Base-by-base conservation (phyloP, 2,329 filamentous ascomycete species). In the Sodiomyces alkalinus region DNA sequence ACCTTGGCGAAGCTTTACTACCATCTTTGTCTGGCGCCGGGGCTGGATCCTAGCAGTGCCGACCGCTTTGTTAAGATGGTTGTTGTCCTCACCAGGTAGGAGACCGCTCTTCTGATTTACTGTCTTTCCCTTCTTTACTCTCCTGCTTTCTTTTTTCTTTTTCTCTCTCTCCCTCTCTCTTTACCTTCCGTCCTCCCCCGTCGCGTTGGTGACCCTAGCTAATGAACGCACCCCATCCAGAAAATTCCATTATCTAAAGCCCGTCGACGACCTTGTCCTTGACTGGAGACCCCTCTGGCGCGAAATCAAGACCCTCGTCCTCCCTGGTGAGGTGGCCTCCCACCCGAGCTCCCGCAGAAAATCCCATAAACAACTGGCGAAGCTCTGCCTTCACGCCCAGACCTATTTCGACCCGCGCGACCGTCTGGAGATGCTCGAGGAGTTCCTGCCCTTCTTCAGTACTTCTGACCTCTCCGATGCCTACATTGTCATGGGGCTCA, bases 51-150 rank as follows among this genome's bases (percentile, higher is more conserved):
- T 28, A 67, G 66, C 33, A 74, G 86, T 7, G 70, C 83, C 4
- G 92, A 98, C 55, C 73, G 87, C 34, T 98, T 98, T 50, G 71
- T 87, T 25, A 90, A 82, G 61, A 96, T 96, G 86, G 87, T 96
- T 46, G 80, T 94, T 53, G 75, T 82, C 8, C 58, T 98, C 41
- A 92, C 86, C n/a, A 92, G 90, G 85, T 90, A 58, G 53, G 75
- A n/a, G n/a, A n/a, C n/a, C n/a, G n/a, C n/a, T n/a, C 58, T 31
- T 22, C 21, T 17, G 15, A 15, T 11, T 17, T 14, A 30, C 25
- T 20, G 25, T 35, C 22, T 22, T 12, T 15, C 12, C 27, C 5
- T 17, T 19, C 26, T 31, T 32, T 30, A 13, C 28, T 33, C 10
- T 31, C 25, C 26, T 29, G 16, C 32, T 34, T 27, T 36, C 27